phyloP scores from a whole-genome alignment of 768 basidiomycete genomes.

The Pulveroboletus sp. region DNA sequence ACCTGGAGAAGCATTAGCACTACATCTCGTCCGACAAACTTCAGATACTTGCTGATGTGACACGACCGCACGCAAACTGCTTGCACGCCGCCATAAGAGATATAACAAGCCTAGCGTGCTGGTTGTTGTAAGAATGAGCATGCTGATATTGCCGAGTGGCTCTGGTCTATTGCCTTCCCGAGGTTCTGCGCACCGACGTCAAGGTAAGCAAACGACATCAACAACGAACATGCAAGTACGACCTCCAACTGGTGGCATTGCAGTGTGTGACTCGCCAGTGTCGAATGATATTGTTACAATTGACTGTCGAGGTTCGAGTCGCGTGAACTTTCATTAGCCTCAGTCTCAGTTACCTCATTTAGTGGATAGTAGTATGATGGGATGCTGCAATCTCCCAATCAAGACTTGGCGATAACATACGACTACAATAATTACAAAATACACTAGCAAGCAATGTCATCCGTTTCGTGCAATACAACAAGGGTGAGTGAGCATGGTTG shows the following conservation, averaged over 20 bases:
- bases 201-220: not conserved
- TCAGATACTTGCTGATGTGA: slow-evolving; percentile 53
- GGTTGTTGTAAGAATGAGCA: slow-evolving; percentile 56
- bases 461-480: slow-evolving; percentile 5
- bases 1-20: slow-evolving; percentile 33
- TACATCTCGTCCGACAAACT: not conserved
- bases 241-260: slow-evolving; percentile 28
- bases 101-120: slow-evolving; percentile 58
- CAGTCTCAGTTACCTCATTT: not conserved
- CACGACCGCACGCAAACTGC: slow-evolving; percentile 53
- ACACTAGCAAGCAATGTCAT: slow-evolving; percentile 3
- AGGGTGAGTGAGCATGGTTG: slow-evolving; percentile 7
- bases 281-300: not conserved
- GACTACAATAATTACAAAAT: slow-evolving; percentile 9
- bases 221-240: not conserved
- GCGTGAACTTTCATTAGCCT: not conserved
- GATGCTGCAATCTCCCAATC: not conserved
- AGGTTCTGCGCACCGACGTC: slow-evolving; percentile 44
- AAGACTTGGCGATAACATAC: slow-evolving; percentile 1
- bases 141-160: slow-evolving; percentile 55
- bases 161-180: slow-evolving; percentile 57
- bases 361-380: no score
- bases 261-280: not conserved
- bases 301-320: not conserved
- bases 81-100: slow-evolving; percentile 61